Evolutionary conservation across 148 eudicot species (phyloP).

Genomic region (Simmondsia chinensis): DNA sequence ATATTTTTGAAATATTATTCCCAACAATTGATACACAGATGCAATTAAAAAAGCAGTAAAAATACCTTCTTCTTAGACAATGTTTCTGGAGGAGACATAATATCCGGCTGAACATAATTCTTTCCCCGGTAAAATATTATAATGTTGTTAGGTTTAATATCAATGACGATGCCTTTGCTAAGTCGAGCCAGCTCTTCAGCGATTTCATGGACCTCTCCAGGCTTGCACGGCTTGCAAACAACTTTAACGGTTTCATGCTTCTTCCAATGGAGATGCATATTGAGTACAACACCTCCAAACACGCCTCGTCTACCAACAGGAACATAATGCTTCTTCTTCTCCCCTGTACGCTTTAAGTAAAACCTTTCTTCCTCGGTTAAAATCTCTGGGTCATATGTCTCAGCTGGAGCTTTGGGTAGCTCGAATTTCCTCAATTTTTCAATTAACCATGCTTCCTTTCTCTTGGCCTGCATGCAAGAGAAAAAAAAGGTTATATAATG

Average conservation of each 20-base stretch:
- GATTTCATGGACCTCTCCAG: slow-evolving; percentile 77
- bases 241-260: slow-evolving; percentile 94
- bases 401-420: slow-evolving; percentile 58
- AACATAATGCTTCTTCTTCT: slow-evolving; percentile 94
- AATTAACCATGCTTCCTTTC: slow-evolving; percentile 95
- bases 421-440: slow-evolving; percentile 86
- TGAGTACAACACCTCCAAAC: slow-evolving; percentile 97
- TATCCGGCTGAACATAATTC: slow-evolving; percentile 77
- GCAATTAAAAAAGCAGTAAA: too few species aligned
- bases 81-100: slow-evolving; percentile 92
- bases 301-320: slow-evolving; percentile 97
- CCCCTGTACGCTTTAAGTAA: slow-evolving; percentile 89
- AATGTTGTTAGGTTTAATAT: slow-evolving; percentile 74
- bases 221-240: slow-evolving; percentile 84
- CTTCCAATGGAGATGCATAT: slow-evolving; percentile 99
- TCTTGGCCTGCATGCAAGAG: slow-evolving; percentile 64
- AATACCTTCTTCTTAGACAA: slow-evolving; percentile 85
- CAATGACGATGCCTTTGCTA: slow-evolving; percentile 87
- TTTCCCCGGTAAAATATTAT: slow-evolving; percentile 90
- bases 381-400: slow-evolving; percentile 84
- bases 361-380: slow-evolving; percentile 91
- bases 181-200: slow-evolving; percentile 86
- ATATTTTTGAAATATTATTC: too few species aligned
- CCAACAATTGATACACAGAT: too few species aligned
- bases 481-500: background rate